phyloP scores from a whole-genome alignment of 306 rosid species.

The Quercus dentata region DNA sequence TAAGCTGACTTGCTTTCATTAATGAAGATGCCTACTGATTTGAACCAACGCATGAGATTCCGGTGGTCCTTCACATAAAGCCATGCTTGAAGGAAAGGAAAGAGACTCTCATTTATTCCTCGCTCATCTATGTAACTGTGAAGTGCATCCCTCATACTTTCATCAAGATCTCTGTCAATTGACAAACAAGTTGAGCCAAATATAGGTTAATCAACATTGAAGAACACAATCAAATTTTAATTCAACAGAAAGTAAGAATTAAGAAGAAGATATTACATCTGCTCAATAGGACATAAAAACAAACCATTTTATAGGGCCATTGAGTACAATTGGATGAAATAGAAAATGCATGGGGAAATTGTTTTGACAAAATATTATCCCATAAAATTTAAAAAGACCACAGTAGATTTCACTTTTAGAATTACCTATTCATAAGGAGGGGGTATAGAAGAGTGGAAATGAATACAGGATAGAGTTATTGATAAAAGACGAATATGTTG shows the following conservation, averaged over 20 bases:
- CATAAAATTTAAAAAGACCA: background rate
- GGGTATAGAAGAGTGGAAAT: background rate
- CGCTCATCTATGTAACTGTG: constrained; percentile 85
- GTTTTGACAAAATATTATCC: background rate
- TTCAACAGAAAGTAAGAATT: background rate
- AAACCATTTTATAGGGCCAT: background rate
- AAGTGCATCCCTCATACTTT: constrained; percentile 70
- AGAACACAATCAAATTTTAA: background rate
- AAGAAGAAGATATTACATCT: background rate
- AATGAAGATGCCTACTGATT: constrained; percentile 59
- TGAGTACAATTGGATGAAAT: background rate
- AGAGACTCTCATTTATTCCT: constrained; percentile 75
- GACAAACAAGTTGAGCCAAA: constrained; percentile 6
- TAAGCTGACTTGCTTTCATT: constrained; percentile 43
- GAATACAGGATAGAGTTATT: background rate
- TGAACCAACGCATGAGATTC: constrained; percentile 84
- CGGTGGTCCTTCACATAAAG: constrained; percentile 90
- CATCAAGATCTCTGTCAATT: constrained; percentile 73
- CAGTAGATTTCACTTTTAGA: background rate
- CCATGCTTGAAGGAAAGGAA: constrained; percentile 94
- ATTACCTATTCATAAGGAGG: background rate
- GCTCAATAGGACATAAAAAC: background rate
- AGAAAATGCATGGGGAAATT: background rate
- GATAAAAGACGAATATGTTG: background rate
- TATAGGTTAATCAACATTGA: background rate